These are phyloP conservation scores for Calonectria leucothoes DNA, from an alignment of 2,329 filamentous ascomycete species.

Conservation along the genomic window DNA sequence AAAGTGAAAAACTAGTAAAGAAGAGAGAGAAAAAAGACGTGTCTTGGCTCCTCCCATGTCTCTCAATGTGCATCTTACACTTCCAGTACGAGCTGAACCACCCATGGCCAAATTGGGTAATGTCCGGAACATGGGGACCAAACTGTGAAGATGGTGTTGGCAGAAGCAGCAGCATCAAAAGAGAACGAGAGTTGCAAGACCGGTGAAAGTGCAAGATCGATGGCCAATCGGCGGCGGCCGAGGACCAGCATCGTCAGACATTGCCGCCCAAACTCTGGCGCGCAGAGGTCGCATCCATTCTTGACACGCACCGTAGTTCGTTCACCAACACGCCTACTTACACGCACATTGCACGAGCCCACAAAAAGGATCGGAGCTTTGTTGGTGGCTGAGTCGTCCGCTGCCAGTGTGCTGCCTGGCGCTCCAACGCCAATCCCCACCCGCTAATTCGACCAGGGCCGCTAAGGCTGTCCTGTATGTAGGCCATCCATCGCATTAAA, in stretches of 20 bases:
- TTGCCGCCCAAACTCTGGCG: neutral
- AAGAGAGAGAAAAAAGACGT: too few species aligned
- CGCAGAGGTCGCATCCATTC: neutral
- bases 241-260: neutral
- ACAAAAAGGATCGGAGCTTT: neutral
- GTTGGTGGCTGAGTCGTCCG: slow-evolving; percentile 7
- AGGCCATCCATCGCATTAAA: slow-evolving; percentile 11
- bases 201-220: neutral
- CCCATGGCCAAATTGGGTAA: slow-evolving; percentile 13
- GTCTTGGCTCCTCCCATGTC: neutral
- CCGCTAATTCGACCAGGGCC: neutral
- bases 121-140: slow-evolving; percentile 7
- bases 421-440: neutral
- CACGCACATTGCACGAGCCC: neutral
- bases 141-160: neutral
- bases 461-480: neutral
- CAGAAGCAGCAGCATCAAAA: neutral
- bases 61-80: neutral
- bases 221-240: neutral
- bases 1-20: neutral
- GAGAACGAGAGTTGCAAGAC: neutral
- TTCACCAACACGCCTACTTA: too few species aligned
- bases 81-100: neutral
- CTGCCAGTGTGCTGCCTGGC: slow-evolving; percentile 13
- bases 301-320: neutral